Conservation (phyloP, 257 asterid genomes). For the Salvia rosmarinus region DNA sequence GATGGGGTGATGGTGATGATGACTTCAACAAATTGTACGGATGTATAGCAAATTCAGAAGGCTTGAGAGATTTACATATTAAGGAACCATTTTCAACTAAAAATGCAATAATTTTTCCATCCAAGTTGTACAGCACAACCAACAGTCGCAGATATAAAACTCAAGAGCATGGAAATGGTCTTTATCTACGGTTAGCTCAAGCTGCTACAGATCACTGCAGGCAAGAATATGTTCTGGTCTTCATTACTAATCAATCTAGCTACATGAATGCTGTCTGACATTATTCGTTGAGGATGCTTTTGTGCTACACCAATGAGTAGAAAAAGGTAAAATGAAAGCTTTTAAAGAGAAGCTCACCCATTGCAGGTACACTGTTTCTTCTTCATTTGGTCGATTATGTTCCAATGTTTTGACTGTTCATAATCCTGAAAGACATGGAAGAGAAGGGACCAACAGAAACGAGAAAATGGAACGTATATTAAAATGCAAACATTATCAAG, state of each 20-base stretch:
- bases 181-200: neutral
- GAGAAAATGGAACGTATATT: neutral
- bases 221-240: neutral
- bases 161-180: neutral
- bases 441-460: neutral
- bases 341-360: neutral
- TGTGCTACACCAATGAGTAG: neutral
- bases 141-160: neutral
- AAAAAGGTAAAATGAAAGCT: neutral
- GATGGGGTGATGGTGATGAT: neutral
- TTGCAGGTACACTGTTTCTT: neutral
- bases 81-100: constrained; percentile 10
- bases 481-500: neutral
- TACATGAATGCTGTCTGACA: neutral
- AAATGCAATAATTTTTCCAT: neutral
- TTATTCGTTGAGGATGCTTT: neutral
- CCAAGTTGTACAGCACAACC: neutral
- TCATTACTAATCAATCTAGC: neutral
- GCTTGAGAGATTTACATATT: neutral
- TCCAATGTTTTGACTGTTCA: neutral
- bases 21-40: neutral
- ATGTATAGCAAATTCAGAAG: neutral
- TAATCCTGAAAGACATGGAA: neutral
- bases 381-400: constrained; percentile 1
- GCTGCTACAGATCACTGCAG: neutral